Percentiles rank a stretch among this genome's conserved stretches.
Conservation (phyloP, 129 eudicot genomes). For the Escallonia rubra region DNA sequence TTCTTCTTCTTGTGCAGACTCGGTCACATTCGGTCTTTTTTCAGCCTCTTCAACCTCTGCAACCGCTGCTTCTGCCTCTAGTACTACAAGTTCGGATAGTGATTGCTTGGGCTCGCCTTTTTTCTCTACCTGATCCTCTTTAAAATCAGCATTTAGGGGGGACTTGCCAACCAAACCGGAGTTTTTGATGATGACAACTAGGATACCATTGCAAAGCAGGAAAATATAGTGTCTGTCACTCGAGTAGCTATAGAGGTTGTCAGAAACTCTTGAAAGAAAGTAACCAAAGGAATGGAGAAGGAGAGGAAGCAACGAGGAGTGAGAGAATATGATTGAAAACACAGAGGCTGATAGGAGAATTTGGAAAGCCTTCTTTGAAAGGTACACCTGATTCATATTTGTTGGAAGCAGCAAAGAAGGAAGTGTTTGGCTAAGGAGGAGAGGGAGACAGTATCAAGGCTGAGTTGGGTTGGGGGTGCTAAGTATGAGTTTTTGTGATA, state of each 20-base stretch:
- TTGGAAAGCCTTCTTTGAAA: constrained; percentile 3
- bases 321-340: constrained; percentile 20
- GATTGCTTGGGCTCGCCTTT: background rate
- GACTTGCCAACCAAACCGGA: constrained; percentile 24
- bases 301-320: constrained; percentile 1
- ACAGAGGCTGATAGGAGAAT: constrained; percentile 23
- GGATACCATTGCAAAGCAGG: constrained; percentile 65
- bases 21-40: background rate
- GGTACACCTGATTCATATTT: background rate
- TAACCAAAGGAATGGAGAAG: background rate
- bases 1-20: background rate
- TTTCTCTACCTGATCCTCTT: constrained; percentile 1
- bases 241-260: constrained; percentile 27
- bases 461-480: background rate
- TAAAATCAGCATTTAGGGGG: background rate
- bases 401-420: background rate
- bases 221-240: constrained; percentile 54
- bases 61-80: constrained; percentile 5
- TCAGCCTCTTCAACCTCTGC: background rate
- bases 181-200: constrained; percentile 34
- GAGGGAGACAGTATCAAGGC: background rate
- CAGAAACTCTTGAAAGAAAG: constrained; percentile 10
- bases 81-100: background rate
- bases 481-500: background rate
- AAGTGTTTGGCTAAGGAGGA: background rate